These are phyloP conservation scores for Hansenula anomala DNA, from an alignment of 1,139 yeast species.

Conservation along the genomic window DNA sequence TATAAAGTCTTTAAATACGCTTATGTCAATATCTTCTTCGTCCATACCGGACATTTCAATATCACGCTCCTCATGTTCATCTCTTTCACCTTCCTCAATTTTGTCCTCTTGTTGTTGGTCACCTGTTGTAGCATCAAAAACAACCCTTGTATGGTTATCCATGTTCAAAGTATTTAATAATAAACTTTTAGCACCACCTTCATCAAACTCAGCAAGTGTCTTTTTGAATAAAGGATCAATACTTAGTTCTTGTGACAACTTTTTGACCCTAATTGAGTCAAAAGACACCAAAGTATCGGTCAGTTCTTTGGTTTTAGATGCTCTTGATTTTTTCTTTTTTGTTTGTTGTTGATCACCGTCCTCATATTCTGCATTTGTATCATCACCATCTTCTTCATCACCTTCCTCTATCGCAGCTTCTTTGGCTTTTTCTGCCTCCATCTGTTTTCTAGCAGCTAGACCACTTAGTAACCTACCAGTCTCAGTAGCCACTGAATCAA, in stretches of 20 bases:
- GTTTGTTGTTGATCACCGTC: slow-evolving; percentile 28
- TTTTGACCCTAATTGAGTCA: slow-evolving; percentile 58
- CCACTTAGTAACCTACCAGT: slow-evolving; percentile 86
- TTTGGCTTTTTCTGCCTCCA: slow-evolving; percentile 15
- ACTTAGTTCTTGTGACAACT: slow-evolving; percentile 69
- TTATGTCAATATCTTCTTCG: slow-evolving; percentile 21
- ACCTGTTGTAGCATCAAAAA: slow-evolving; percentile 30
- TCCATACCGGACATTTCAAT: slow-evolving; percentile 19
- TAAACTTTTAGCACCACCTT: slow-evolving; percentile 88
- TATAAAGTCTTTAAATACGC: slow-evolving; percentile 25
- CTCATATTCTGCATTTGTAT: slow-evolving; percentile 31
- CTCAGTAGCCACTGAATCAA: slow-evolving; percentile 88
- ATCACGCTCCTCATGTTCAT: slow-evolving; percentile 14
- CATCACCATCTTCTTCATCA: slow-evolving; percentile 21
- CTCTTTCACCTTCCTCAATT: slow-evolving; percentile 13
- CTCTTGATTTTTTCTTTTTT: slow-evolving; percentile 16
- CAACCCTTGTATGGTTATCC: slow-evolving; percentile 26
- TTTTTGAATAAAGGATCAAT: slow-evolving; percentile 88
- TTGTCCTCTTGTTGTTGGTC: slow-evolving; percentile 27
- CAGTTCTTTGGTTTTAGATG: slow-evolving; percentile 35
- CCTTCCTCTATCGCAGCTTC: slow-evolving; percentile 22
- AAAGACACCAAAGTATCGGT: slow-evolving; percentile 52
- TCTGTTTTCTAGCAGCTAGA: slow-evolving; percentile 41
- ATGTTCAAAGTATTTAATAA: slow-evolving; percentile 58
- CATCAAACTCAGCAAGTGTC: slow-evolving; percentile 89